These are phyloP conservation scores for Malbranchea zuffiana DNA, from an alignment of 2,329 filamentous ascomycete species.

Conservation along the genomic window DNA sequence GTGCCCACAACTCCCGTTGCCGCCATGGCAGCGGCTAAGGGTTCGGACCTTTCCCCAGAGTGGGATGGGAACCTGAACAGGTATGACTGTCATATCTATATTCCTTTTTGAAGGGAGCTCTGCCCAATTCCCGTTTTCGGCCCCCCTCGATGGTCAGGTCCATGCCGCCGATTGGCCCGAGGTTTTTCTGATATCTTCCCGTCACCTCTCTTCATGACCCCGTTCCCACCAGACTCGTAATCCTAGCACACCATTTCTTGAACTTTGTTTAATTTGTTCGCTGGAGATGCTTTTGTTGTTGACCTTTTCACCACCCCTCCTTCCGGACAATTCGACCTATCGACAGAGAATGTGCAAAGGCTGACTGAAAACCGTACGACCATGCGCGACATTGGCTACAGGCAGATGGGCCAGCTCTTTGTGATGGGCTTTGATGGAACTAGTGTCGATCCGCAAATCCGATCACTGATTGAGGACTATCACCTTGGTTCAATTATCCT, in stretches of 20 bases:
- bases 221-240: too few species aligned
- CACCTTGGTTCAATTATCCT: slow-evolving; percentile 75
- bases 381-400: slow-evolving; percentile 56
- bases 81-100: slow-evolving; percentile 41
- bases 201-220: neutral
- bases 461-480: slow-evolving; percentile 51
- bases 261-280: too few species aligned
- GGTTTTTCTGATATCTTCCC: neutral
- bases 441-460: slow-evolving; percentile 51
- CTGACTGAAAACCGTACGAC: slow-evolving; percentile 49
- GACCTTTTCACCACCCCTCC: neutral
- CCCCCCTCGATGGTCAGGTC: neutral
- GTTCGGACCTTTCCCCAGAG: slow-evolving; percentile 37
- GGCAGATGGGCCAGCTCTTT: slow-evolving; percentile 48
- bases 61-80: slow-evolving; percentile 63
- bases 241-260: too few species aligned
- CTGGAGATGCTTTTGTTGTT: neutral
- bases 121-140: neutral
- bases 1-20: slow-evolving; percentile 6
- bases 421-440: slow-evolving; percentile 60
- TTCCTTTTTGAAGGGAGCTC: neutral
- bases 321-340: neutral
- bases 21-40: slow-evolving; percentile 31
- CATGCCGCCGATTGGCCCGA: too few species aligned
- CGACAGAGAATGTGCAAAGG: slow-evolving; percentile 14